Evolutionary conservation across 1,284 basidiomycete genomes (phyloP).

Genomic region (Irpex rosettiformis): DNA sequence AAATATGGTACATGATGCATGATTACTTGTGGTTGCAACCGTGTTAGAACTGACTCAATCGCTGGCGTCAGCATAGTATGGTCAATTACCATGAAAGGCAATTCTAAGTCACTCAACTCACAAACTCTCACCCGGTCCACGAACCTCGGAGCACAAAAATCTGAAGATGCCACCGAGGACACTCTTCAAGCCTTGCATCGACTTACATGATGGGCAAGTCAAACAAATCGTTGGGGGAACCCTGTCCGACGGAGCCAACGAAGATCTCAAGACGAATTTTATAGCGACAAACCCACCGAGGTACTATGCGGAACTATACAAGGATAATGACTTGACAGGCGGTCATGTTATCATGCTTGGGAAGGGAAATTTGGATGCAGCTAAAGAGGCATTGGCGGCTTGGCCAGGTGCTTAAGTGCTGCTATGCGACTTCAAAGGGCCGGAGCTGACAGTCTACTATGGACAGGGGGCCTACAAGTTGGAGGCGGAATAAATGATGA

Average conservation of each 20-base stretch:
- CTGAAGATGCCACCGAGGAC: constrained; percentile 1
- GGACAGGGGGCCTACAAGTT: constrained; percentile 77
- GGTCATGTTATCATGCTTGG: constrained; percentile 98
- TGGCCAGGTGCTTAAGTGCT: constrained; percentile 66
- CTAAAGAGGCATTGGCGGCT: constrained; percentile 73
- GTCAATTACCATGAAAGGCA: neutral
- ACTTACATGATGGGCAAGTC: constrained; percentile 91
- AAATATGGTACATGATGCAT: too few species aligned
- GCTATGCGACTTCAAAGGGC: neutral
- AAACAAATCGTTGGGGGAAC: constrained; percentile 99
- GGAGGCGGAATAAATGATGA: constrained; percentile 88
- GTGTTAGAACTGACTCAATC: neutral
- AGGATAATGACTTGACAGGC: constrained; percentile 65
- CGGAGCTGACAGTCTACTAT: neutral
- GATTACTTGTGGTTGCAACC: neutral
- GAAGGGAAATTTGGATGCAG: constrained; percentile 84
- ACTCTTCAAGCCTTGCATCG: constrained; percentile 91
- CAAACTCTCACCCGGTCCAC: too few species aligned
- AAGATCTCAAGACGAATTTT: constrained; percentile 86
- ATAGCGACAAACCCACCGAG: constrained; percentile 82
- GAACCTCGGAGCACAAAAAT: neutral
- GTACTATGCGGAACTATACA: constrained; percentile 84
- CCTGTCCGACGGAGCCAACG: constrained; percentile 60
- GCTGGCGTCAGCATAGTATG: neutral
- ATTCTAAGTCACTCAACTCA: too few species aligned